phyloP scores from a whole-genome alignment of 345 rosid genomes.

The Clarkia xantiana region DNA sequence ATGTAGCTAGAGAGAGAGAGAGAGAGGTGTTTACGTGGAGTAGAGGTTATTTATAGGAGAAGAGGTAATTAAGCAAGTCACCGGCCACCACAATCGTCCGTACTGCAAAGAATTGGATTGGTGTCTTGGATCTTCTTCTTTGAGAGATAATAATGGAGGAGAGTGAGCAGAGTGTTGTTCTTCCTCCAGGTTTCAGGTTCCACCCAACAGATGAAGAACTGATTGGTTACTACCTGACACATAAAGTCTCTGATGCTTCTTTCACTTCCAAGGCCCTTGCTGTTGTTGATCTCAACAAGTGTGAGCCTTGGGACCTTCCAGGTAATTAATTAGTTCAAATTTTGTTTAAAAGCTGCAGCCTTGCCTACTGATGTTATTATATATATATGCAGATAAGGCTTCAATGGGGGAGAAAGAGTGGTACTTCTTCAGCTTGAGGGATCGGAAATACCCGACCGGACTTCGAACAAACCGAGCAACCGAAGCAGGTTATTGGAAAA shows the following conservation, averaged over 20 bases:
- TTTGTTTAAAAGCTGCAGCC: too few relatives aligned
- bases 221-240: conserved; percentile 56
- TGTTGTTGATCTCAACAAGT: conserved; percentile 92
- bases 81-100: too few relatives aligned
- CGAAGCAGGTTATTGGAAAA: conserved; percentile 92
- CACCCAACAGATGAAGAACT: conserved; percentile 98
- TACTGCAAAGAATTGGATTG: too few relatives aligned
- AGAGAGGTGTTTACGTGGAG: too few relatives aligned
- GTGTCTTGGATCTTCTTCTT: too few relatives aligned
- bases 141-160: conserved; percentile 39
- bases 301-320: conserved; percentile 99
- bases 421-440: conserved; percentile 85
- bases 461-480: conserved; percentile 92
- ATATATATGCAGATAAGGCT: conserved; percentile 62
- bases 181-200: conserved; percentile 97
- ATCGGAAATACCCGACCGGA: conserved; percentile 89
- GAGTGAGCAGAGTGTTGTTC: too few relatives aligned
- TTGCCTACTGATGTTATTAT: not conserved
- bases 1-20: too few relatives aligned
- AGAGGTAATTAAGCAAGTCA: too few relatives aligned
- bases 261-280: conserved; percentile 77
- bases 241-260: conserved; percentile 46
- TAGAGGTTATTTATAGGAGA: too few relatives aligned
- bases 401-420: conserved; percentile 98
- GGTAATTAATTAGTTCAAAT: too few relatives aligned